Conservation (phyloP, 2,329 filamentous ascomycete species). For the Rachicladosporium sp. region DNA sequence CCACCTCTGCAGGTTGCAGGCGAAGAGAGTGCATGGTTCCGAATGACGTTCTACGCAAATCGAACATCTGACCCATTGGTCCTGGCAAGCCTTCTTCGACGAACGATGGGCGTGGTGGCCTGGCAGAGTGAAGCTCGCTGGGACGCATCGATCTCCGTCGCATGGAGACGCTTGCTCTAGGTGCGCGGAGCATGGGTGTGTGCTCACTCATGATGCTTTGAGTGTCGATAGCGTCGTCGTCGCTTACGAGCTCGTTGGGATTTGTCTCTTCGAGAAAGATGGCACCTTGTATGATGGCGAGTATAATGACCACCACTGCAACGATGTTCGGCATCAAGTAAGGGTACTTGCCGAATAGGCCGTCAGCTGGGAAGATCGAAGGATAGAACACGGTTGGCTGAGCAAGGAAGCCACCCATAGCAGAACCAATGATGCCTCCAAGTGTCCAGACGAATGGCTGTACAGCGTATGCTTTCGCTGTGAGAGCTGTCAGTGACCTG, state of each 20-base stretch:
- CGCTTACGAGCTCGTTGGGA: slow-evolving; percentile 54
- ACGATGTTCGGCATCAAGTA: slow-evolving; percentile 79
- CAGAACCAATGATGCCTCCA: slow-evolving; percentile 75
- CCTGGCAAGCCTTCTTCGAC: slow-evolving; percentile 31
- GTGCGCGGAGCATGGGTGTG: slow-evolving; percentile 22
- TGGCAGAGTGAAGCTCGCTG: slow-evolving; percentile 39
- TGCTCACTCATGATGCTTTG: slow-evolving; percentile 4
- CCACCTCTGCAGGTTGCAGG: slow-evolving; percentile 31
- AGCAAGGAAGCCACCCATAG: slow-evolving; percentile 73
- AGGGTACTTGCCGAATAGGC: slow-evolving; percentile 63
- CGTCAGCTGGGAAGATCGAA: slow-evolving; percentile 49
- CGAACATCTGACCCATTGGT: slow-evolving; percentile 5
- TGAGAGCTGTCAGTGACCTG: slow-evolving; percentile 1
- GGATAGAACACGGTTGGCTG: slow-evolving; percentile 65
- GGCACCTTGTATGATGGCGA: slow-evolving; percentile 67
- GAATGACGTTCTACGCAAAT: slow-evolving; percentile 6
- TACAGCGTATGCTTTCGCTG: slow-evolving; percentile 68
- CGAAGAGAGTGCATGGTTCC: slow-evolving; percentile 7
- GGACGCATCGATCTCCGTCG: slow-evolving; percentile 39
- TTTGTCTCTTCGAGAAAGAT: slow-evolving; percentile 76
- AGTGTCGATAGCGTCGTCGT: slow-evolving; percentile 20
- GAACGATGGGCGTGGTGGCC: slow-evolving; percentile 18
- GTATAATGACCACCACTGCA: slow-evolving; percentile 59
- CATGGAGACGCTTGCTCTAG: slow-evolving; percentile 53
- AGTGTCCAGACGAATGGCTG: slow-evolving; percentile 91